Evolutionary conservation across 192 early-diverging fungal species (phyloP), one percentile per base, ranked within the genome.

Genomic region (Obelidium mucronatum): DNA sequence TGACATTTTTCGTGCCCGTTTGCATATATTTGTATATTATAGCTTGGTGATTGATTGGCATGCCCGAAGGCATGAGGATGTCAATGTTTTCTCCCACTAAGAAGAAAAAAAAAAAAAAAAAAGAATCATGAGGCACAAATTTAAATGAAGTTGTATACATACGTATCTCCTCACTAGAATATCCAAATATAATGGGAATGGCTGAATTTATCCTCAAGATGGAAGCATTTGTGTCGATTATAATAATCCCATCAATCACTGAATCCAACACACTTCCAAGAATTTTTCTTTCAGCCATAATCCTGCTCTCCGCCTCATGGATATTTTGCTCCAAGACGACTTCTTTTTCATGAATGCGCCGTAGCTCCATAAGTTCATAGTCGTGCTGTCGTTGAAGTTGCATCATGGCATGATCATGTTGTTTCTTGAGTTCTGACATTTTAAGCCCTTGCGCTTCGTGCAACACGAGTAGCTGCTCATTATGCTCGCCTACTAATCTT

Each of bases 201-300:
- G 83, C 83, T 4, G n/a, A 28, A 60, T 84, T 84, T 64, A 79
- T 65, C 15, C 80, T 67, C 8, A 40, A 40, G 26, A 84, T 79
- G 15, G 19, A 40, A 1, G 80, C 83, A 52, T 4, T 65, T 11
- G 67, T 42, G 31, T 13, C 56, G 5, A 84, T 82, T 54, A 80
- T 84, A 68, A 84, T 82, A 36, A 84, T 80, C 3, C 71, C 80
- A 62, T 82, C 81, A 1, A 36, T 72, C 2, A 84, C 74, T 22
- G 76, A 66, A 40, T 80, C 73, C 36, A 84, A 60, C 6, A 84
- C 79, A 55, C 35, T 66, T 64, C 80, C 82, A 15, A 84, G 54
- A 22, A 69, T 67, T 52, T 65, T 68, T 34, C 80, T 55, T 67
- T 84, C 83, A 24, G 77, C 28, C 5, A 84, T 42, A 72, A 71